These are phyloP conservation scores for Lachancea meyersii DNA, from an alignment of 805 yeast species.

Conservation along the genomic window DNA sequence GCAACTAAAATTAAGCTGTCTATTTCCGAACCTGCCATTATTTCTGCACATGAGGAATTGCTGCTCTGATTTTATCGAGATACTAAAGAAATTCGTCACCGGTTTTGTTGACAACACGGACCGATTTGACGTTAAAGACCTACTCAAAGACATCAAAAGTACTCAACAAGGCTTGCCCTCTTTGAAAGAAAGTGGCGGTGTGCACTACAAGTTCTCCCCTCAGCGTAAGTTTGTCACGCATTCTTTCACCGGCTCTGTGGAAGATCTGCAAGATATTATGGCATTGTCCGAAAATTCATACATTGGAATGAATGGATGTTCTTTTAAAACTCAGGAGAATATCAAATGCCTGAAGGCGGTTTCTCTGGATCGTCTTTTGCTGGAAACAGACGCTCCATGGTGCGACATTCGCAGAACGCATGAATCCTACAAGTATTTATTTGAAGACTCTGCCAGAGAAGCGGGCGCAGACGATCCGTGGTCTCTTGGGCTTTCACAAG, in stretches of 20 bases:
- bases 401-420: conserved; percentile 87
- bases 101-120: conserved; percentile 34
- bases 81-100: conserved; percentile 55
- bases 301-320: conserved; percentile 90
- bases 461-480: conserved; percentile 55
- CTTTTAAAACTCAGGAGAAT: conserved; percentile 72
- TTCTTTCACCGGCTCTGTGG: conserved; percentile 80
- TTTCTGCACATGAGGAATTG: conserved; percentile 89
- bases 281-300: conserved; percentile 37
- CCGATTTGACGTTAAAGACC: conserved; percentile 13
- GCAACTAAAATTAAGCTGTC: conserved; percentile 57
- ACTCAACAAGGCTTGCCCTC: not conserved
- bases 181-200: conserved; percentile 9
- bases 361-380: conserved; percentile 65
- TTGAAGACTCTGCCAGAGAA: conserved; percentile 43
- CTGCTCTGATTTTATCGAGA: conserved; percentile 65
- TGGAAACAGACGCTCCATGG: conserved; percentile 99
- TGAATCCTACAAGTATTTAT: conserved; percentile 57
- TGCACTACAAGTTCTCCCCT: conserved; percentile 30
- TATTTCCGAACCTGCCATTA: conserved; percentile 56
- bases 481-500: conserved; percentile 60
- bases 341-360: conserved; percentile 55
- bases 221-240: conserved; percentile 76
- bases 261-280: conserved; percentile 55
- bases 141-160: not conserved